Percentiles rank a stretch among this genome's conserved stretches.
Conservation (phyloP, 768 basidiomycete species). For the Daedaleopsis sinensis region DNA sequence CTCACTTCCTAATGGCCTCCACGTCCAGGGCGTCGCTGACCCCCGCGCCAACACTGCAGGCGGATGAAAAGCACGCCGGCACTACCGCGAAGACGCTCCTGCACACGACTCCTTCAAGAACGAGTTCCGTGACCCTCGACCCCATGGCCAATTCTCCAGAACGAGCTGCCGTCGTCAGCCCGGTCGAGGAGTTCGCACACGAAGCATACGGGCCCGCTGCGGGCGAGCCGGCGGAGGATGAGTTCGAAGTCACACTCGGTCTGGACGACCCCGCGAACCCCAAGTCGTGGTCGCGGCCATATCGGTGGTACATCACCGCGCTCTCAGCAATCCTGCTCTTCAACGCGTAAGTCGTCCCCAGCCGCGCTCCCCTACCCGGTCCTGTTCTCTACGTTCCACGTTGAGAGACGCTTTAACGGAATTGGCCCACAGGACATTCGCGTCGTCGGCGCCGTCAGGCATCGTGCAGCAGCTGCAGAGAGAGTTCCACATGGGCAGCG, state of each 20-base stretch:
- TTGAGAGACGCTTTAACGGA: constrained; percentile 35
- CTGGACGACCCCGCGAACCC: constrained; percentile 28
- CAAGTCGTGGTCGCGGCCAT: constrained; percentile 23
- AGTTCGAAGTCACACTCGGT: constrained; percentile 28
- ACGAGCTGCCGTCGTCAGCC: no score
- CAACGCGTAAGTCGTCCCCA: constrained; percentile 38
- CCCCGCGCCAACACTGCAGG: no score
- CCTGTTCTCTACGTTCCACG: constrained; percentile 29
- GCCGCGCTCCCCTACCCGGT: neutral
- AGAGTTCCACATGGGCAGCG: constrained; percentile 52
- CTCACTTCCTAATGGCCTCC: no score
- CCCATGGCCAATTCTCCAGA: no score
- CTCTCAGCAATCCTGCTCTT: constrained; percentile 27
- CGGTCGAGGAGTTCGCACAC: constrained; percentile 19
- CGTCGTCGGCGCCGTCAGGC: constrained; percentile 61
- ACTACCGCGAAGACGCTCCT: no score
- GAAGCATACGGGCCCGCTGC: constrained; percentile 29
- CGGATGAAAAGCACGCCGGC: no score
- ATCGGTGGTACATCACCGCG: constrained; percentile 32
- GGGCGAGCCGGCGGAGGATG: constrained; percentile 29
- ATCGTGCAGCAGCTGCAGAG: constrained; percentile 46
- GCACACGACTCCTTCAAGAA: no score
- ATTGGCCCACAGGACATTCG: constrained; percentile 51
- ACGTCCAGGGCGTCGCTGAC: no score
- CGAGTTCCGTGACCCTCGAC: no score